phyloP scores from a whole-genome alignment of 1,139 yeast genomes.

The Martiniozyma asiatica region DNA sequence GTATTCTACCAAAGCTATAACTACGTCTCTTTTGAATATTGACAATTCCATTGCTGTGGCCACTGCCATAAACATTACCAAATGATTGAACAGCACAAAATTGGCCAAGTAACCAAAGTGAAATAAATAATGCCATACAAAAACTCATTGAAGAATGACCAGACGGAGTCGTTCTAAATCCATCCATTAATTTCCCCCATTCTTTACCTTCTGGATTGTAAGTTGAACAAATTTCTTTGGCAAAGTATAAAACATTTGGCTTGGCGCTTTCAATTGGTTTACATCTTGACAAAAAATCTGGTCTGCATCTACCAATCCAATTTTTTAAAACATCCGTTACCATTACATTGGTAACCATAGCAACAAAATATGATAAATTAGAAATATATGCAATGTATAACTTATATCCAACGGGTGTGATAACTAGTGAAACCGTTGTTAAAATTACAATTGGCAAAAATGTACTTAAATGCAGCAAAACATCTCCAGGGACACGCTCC shows the following conservation, averaged over 20 bases:
- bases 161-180: conserved; percentile 70
- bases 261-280: conserved; percentile 32
- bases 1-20: too few species aligned
- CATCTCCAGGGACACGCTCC: conserved; percentile 43
- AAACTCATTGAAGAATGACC: conserved; percentile 70
- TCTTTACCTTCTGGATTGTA: conserved; percentile 15
- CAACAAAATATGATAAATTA: conserved; percentile 38
- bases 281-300: conserved; percentile 69
- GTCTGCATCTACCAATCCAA: conserved; percentile 73
- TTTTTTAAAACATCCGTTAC: conserved; percentile 58
- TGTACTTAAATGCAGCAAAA: conserved; percentile 28
- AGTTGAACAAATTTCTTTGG: conserved; percentile 42
- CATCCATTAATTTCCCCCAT: conserved; percentile 35
- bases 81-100: conserved; percentile 26
- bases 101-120: conserved; percentile 56
- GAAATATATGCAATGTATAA: conserved; percentile 36
- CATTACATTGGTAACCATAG: conserved; percentile 41
- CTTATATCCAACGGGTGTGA: conserved; percentile 28
- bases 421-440: conserved; percentile 22
- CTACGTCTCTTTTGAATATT: conserved; percentile 28
- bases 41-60: too few species aligned
- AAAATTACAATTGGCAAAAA: conserved; percentile 31
- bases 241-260: conserved; percentile 29
- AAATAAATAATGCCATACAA: conserved; percentile 48
- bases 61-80: too few species aligned